These are phyloP conservation scores for Arthroderma sp. DNA, from an alignment of 2,329 filamentous ascomycete species.

Conservation along the genomic window DNA sequence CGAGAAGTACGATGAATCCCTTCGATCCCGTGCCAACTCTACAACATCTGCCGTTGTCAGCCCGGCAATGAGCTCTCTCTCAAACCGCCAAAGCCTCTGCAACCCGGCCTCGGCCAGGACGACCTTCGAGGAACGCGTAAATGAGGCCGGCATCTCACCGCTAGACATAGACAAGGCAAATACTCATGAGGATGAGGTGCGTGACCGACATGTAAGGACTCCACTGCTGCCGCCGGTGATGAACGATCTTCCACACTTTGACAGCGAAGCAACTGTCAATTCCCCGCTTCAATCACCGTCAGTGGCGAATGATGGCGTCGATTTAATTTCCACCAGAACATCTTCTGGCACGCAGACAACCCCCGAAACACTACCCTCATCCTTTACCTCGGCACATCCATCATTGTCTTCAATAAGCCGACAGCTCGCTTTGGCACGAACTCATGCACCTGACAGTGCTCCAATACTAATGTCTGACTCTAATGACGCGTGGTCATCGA, in stretches of 20 bases:
- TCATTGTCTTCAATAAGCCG: slow-evolving; percentile 63
- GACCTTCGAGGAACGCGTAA: slow-evolving; percentile 43
- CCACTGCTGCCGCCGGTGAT: slow-evolving; percentile 75
- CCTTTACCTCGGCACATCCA: slow-evolving; percentile 62
- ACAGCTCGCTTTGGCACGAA: slow-evolving; percentile 31
- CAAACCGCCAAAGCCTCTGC: slow-evolving; percentile 38
- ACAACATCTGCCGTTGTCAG: slow-evolving; percentile 28
- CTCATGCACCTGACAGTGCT: slow-evolving; percentile 46
- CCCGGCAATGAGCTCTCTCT: slow-evolving; percentile 22
- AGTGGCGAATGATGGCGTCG: slow-evolving; percentile 46
- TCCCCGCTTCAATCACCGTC: slow-evolving; percentile 81
- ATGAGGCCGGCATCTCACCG: slow-evolving; percentile 37
- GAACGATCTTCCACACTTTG: slow-evolving; percentile 39
- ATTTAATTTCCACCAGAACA: slow-evolving; percentile 29
- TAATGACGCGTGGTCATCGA: slow-evolving; percentile 69
- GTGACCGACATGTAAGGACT: slow-evolving; percentile 59
- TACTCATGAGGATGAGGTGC: slow-evolving; percentile 36
- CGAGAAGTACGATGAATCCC: slow-evolving; percentile 18
- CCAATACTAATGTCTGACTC: slow-evolving; percentile 51
- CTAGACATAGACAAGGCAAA: slow-evolving; percentile 44
- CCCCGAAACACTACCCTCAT: slow-evolving; percentile 42
- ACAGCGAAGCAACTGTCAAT: slow-evolving; percentile 45
- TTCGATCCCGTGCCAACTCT: slow-evolving; percentile 31
- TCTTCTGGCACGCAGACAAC: slow-evolving; percentile 38
- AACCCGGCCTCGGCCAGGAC: slow-evolving; percentile 52